Conservation (phyloP, 164 flowering plant genomes). For the Dillenia suffruticosa region DNA sequence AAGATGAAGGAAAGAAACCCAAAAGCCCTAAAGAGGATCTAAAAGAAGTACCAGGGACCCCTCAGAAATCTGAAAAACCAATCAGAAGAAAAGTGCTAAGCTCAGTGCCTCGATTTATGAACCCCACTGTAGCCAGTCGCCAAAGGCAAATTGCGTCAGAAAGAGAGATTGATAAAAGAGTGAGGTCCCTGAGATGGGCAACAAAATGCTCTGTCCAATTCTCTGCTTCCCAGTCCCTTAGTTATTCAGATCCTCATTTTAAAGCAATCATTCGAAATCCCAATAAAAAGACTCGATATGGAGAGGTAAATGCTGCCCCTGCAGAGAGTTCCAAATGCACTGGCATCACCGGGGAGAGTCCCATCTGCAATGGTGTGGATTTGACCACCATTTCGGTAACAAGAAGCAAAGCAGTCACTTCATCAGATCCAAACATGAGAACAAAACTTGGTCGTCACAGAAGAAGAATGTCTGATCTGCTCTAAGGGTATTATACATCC, state of each 20-base stretch:
- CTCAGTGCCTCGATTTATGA: conserved; percentile 77
- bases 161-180: conserved; percentile 28
- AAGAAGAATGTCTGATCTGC: conserved; percentile 63
- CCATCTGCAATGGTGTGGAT: conserved; percentile 20
- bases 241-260: conserved; percentile 40
- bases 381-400: conserved; percentile 19
- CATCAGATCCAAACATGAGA: conserved; percentile 42
- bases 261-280: conserved; percentile 29
- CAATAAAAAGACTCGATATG: conserved; percentile 26
- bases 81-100: conserved; percentile 12
- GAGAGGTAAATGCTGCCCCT: conserved; percentile 12
- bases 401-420: conserved; percentile 32
- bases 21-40: conserved; percentile 18
- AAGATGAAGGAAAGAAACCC: conserved; percentile 23
- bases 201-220: conserved; percentile 41
- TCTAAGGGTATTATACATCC: conserved; percentile 11
- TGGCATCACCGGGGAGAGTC: conserved; percentile 16
- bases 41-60: conserved; percentile 26
- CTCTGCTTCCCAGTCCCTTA: conserved; percentile 51
- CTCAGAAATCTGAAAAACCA: conserved; percentile 19
- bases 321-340: conserved; percentile 27
- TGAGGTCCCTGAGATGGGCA: conserved; percentile 29
- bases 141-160: conserved; percentile 46
- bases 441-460: conserved; percentile 35
- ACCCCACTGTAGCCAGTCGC: conserved; percentile 69